Evolutionary conservation across 352 stramenopile species (phyloP).

Genomic region (Pythium brachiatum): DNA sequence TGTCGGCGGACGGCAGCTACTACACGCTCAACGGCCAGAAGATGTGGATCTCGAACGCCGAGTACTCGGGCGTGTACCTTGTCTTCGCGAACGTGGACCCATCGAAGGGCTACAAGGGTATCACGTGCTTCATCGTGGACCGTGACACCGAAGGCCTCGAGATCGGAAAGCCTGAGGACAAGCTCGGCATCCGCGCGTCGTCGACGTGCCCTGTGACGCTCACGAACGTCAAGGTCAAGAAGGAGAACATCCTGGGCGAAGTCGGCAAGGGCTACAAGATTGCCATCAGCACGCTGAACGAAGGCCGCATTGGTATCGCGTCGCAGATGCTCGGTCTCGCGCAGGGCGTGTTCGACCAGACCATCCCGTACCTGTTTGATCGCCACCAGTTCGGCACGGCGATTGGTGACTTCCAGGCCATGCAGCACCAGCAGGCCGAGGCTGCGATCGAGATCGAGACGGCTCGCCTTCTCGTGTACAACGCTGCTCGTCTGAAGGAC

Average conservation of each 20-base stretch:
- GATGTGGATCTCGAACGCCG: conserved; percentile 98
- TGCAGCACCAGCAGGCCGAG: conserved; percentile 97
- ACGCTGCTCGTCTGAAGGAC: conserved; percentile 94
- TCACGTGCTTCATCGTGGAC: conserved; percentile 98
- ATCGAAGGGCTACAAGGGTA: conserved; percentile 95
- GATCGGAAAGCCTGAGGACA: conserved; percentile 95
- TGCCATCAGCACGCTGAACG: conserved; percentile 97
- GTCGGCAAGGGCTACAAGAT: conserved; percentile 96
- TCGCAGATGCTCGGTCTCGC: conserved; percentile 97
- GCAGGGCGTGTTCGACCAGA: conserved; percentile 95
- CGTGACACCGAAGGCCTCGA: conserved; percentile 89
- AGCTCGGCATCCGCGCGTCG: conserved; percentile 95
- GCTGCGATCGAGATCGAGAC: conserved; percentile 94
- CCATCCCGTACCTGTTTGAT: conserved; percentile 96
- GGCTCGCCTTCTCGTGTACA: conserved; percentile 93
- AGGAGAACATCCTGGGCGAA: conserved; percentile 92
- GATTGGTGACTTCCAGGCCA: conserved; percentile 95
- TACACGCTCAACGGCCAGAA: conserved; percentile 96
- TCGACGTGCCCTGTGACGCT: conserved; percentile 95
- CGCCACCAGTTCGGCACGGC: conserved; percentile 93
- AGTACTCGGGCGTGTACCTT: conserved; percentile 94
- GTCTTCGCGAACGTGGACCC: conserved; percentile 95
- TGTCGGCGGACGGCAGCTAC: conserved; percentile 88
- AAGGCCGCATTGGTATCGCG: conserved; percentile 95
- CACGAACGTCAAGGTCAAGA: conserved; percentile 93